Base-by-base conservation (phyloP, 805 yeast species). In the Clavispora carvajalis region DNA sequence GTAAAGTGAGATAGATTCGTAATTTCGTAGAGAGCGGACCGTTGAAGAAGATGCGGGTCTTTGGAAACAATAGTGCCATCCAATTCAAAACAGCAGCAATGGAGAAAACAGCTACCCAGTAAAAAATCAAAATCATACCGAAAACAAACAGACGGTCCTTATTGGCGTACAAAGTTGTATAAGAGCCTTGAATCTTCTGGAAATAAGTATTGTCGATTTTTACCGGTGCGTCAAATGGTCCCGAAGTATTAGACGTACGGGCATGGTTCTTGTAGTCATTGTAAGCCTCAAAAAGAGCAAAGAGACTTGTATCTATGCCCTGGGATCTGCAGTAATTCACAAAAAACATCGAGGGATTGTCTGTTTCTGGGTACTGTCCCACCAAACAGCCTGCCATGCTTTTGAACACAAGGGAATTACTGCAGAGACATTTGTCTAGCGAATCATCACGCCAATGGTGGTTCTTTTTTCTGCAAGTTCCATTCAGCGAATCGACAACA, bases 251-350 rank as follows among this genome's bases (percentile, higher is more conserved):
- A 17, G 33, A 41, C 6, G 45, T 46, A 22, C 39, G 17, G 16
- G 36, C 18, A 23, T 33, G 36, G 5, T 37, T 37, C 37, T 54
- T 58, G 43, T 52, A 34, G n/a, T 23, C 22, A 12, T 36, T 7
- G 9, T 24, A 18, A 9, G 18, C 24, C 9, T 82, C 86, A 40
- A 8, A 15, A 12, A 88, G 67, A 1, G 95, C 82, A 33, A 95
- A 95, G 36, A 85, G 66, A 1, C 95, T 85, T 51, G 81, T 73
- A 52, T 70, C 67, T 37, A 77, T 71, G 16, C 24, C 22, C 10
- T 25, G 28, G 7, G 18, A 15, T 5, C 12, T 21, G n/a, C 38
- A 36, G n/a, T 26, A 13, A 8, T 25, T 13, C 7, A 23, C 21
- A 18, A 16, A 29, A 15, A 35, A 22, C n/a, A 41, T 30, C 36